Percentiles rank a stretch among this genome's conserved stretches.
These are phyloP conservation scores for Neospermospora avenae DNA, from an alignment of 2,329 filamentous ascomycete species.

Conservation along the genomic window DNA sequence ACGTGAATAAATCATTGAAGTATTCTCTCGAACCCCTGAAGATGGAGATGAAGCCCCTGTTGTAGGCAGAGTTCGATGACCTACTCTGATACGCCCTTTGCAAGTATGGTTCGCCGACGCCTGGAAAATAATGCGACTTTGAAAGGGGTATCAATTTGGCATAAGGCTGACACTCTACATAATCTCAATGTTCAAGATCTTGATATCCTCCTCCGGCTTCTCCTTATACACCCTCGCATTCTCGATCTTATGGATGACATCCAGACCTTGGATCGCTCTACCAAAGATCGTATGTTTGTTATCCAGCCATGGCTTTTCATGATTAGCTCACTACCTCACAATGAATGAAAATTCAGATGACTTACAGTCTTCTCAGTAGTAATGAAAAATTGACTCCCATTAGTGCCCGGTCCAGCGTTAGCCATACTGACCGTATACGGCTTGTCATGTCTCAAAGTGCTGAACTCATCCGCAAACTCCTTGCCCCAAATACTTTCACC, in stretches of 20 bases:
- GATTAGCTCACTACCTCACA: constrained; percentile 12
- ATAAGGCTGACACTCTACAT: constrained; percentile 24
- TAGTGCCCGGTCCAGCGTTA: constrained; percentile 92
- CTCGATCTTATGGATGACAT: constrained; percentile 95
- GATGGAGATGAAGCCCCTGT: too few species aligned
- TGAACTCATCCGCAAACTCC: constrained; percentile 92
- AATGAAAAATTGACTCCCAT: constrained; percentile 97
- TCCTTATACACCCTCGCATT: constrained; percentile 82
- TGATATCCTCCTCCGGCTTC: constrained; percentile 95
- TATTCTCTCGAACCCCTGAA: too few species aligned
- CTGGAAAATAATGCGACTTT: too few species aligned
- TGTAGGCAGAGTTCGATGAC: too few species aligned
- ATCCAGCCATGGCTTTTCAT: constrained; percentile 76
- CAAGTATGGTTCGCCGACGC: too few species aligned
- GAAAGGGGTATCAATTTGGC: constrained; percentile 3
- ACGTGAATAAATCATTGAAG: too few species aligned
- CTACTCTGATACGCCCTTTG: too few species aligned
- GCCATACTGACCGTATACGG: constrained; percentile 97
- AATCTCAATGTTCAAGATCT: constrained; percentile 78
- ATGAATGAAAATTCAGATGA: constrained; percentile 23
- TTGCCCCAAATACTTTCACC: constrained; percentile 92
- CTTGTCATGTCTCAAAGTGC: constrained; percentile 86
- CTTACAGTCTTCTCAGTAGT: constrained; percentile 91
- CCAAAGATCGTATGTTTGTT: constrained; percentile 97
- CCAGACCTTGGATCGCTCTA: constrained; percentile 81